Conservation (phyloP, 768 basidiomycete genomes). For the Mrakia blollopis region DNA sequence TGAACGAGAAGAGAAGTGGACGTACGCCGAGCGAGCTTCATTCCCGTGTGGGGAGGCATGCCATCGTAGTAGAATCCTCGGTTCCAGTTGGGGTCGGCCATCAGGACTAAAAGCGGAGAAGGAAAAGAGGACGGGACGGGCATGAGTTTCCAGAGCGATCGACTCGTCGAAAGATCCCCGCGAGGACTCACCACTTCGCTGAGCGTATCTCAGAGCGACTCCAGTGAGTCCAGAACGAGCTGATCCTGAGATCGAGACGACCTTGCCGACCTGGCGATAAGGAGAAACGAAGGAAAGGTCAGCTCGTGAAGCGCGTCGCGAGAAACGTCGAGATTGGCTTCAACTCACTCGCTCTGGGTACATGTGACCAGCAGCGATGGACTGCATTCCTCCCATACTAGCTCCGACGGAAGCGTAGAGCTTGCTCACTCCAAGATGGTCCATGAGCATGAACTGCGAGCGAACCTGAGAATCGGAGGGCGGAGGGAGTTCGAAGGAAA, state of each 20-base stretch:
- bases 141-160: not conserved
- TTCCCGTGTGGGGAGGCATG: constrained; percentile 92
- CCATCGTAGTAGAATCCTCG: constrained; percentile 95
- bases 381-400: constrained; percentile 98
- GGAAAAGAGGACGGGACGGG: not conserved
- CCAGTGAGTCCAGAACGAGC: constrained; percentile 86
- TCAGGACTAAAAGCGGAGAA: constrained; percentile 62
- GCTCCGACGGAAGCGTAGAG: constrained; percentile 90
- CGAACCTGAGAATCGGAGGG: not conserved
- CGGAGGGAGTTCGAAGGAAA: not conserved
- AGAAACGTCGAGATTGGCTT: not conserved
- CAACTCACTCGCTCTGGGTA: constrained; percentile 60
- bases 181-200: constrained; percentile 75
- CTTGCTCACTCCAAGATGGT: constrained; percentile 73
- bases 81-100: constrained; percentile 99
- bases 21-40: constrained; percentile 96
- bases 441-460: constrained; percentile 61
- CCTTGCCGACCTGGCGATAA: constrained; percentile 58
- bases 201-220: constrained; percentile 93
- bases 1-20: constrained; percentile 24
- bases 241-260: constrained; percentile 91
- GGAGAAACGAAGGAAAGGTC: not conserved
- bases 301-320: not conserved
- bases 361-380: constrained; percentile 89
- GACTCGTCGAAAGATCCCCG: not conserved